phyloP scores from a whole-genome alignment of 2,329 filamentous ascomycete genomes.

The Rutstroemia sp. region DNA sequence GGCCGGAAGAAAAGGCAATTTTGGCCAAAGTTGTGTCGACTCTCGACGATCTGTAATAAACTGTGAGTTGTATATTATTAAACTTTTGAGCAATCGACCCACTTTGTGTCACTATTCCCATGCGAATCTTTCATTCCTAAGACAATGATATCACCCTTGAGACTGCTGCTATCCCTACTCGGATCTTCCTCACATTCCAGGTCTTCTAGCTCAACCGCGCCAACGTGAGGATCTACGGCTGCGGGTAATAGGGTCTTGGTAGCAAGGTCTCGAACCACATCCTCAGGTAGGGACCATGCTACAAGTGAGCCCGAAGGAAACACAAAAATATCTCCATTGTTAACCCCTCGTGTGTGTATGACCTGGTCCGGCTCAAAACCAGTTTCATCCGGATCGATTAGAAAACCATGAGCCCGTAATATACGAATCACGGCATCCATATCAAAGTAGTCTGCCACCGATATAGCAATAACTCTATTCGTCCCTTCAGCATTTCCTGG shows the following conservation, averaged over 20 bases:
- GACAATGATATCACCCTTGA: slow-evolving; percentile 83
- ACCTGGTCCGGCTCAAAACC: slow-evolving; percentile 55
- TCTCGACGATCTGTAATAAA: slow-evolving; percentile 15
- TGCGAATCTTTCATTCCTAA: slow-evolving; percentile 64
- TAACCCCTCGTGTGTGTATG: slow-evolving; percentile 52
- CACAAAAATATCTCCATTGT: slow-evolving; percentile 82
- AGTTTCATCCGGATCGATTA: slow-evolving; percentile 53
- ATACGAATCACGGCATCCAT: slow-evolving; percentile 54
- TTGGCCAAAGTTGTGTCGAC: slow-evolving; percentile 71
- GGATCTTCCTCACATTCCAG: slow-evolving; percentile 79
- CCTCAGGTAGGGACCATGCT: slow-evolving; percentile 78
- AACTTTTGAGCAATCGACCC: background rate
- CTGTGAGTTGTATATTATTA: slow-evolving; percentile 3
- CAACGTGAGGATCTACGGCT: slow-evolving; percentile 65
- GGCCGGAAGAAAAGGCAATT: slow-evolving; percentile 90
- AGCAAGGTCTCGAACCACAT: slow-evolving; percentile 61
- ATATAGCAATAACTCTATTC: slow-evolving; percentile 47
- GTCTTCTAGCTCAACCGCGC: slow-evolving; percentile 76
- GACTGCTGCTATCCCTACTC: slow-evolving; percentile 62
- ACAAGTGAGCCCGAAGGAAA: slow-evolving; percentile 94
- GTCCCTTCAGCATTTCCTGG: slow-evolving; percentile 31
- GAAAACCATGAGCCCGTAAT: slow-evolving; percentile 50
- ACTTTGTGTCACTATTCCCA: slow-evolving; percentile 32
- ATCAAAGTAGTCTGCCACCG: slow-evolving; percentile 56
- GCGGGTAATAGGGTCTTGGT: slow-evolving; percentile 68